phyloP scores from a whole-genome alignment of 1,284 basidiomycete species.

The Sphagnurus paluster region DNA sequence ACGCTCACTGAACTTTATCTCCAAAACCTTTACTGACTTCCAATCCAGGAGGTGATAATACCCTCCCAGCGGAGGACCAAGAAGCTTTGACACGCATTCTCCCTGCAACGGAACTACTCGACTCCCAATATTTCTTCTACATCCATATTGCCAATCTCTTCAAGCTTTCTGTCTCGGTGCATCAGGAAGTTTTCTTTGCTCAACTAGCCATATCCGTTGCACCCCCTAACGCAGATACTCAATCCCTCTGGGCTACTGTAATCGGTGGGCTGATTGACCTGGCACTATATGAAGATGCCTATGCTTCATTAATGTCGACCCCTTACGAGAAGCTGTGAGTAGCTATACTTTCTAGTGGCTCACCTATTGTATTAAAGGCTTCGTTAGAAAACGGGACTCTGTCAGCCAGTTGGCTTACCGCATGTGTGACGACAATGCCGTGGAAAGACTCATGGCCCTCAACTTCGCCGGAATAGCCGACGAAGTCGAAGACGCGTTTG shows the following conservation, averaged over 20 bases:
- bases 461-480: conserved; percentile 86
- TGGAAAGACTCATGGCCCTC: conserved; percentile 78
- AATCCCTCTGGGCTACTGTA: conserved; percentile 76
- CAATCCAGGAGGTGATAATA: conserved; percentile 50
- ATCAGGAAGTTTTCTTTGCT: conserved; percentile 73
- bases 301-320: conserved; percentile 70
- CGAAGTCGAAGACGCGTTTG: conserved; percentile 87
- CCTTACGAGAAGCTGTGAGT: conserved; percentile 80
- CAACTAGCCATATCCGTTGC: conserved; percentile 76
- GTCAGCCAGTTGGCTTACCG: conserved; percentile 80
- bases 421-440: conserved; percentile 91
- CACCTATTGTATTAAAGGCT: background rate
- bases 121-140: conserved; percentile 75
- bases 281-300: conserved; percentile 82
- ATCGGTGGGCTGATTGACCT: conserved; percentile 76
- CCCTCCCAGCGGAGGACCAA: conserved; percentile 58
- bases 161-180: conserved; percentile 54
- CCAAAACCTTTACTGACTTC: conserved; percentile 4
- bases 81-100: conserved; percentile 64
- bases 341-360: conserved; percentile 5
- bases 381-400: conserved; percentile 73
- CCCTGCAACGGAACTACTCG: conserved; percentile 55
- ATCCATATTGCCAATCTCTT: conserved; percentile 75
- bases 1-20: conserved; percentile 33
- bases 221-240: conserved; percentile 51